phyloP scores from a whole-genome alignment of 345 rosid species.

The Lepidium didymum region DNA sequence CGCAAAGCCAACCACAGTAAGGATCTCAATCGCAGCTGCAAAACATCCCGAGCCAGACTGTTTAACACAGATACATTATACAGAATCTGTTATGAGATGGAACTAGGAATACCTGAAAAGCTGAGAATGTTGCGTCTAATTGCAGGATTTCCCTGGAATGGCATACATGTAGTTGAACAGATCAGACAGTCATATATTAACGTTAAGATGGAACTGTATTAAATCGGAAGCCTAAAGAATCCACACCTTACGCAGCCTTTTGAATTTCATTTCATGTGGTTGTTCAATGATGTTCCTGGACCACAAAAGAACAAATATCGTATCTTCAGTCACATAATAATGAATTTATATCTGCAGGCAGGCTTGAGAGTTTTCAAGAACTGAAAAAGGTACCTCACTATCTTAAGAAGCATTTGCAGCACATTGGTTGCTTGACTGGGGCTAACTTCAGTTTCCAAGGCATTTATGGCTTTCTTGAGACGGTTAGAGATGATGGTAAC shows the following conservation, averaged over 20 bases:
- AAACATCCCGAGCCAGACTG: background rate
- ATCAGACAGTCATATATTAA: background rate
- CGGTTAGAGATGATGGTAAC: conserved; percentile 50
- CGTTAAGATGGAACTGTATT: background rate
- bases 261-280: conserved; percentile 67
- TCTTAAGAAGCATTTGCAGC: conserved; percentile 60
- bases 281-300: conserved; percentile 75
- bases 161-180: background rate
- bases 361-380: conserved; percentile 2
- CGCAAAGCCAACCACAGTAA: conserved; percentile 58
- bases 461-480: conserved; percentile 56
- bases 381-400: conserved; percentile 42
- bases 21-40: conserved; percentile 84
- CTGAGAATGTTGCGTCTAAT: conserved; percentile 58
- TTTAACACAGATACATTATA: background rate
- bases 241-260: conserved; percentile 70
- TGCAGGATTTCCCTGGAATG: conserved; percentile 68
- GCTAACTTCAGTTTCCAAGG: conserved; percentile 47
- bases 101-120: conserved; percentile 40
- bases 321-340: background rate
- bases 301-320: background rate
- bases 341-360: background rate
- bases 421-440: conserved; percentile 39
- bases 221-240: background rate
- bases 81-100: background rate